Evolutionary conservation across 1,284 basidiomycete genomes (phyloP).

Genomic region (Heimioporus retisporus): DNA sequence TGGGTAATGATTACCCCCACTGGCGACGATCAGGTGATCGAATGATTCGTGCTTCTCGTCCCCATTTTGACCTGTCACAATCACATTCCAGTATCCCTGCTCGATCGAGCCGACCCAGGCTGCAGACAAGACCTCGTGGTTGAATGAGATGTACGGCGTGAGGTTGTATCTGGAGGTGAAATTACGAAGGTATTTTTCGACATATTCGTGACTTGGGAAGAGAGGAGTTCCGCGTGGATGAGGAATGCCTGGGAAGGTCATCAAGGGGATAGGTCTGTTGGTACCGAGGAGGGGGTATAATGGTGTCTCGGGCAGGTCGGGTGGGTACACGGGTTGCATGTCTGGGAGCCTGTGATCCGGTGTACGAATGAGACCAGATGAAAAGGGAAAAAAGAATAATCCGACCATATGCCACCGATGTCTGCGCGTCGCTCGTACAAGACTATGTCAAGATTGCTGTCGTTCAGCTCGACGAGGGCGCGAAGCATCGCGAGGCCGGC

Average conservation of each 20-base stretch:
- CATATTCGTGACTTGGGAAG: slow-evolving; percentile 58
- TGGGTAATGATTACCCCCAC: slow-evolving; percentile 64
- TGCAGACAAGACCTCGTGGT: slow-evolving; percentile 56
- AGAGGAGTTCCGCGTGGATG: slow-evolving; percentile 61
- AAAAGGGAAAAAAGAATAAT: background rate
- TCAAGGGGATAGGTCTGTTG: slow-evolving; percentile 62
- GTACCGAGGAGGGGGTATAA: slow-evolving; percentile 65
- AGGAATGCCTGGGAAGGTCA: slow-evolving; percentile 65
- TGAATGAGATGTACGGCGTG: slow-evolving; percentile 51
- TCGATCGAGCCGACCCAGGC: slow-evolving; percentile 56
- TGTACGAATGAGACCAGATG: background rate
- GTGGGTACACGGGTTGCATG: slow-evolving; percentile 50
- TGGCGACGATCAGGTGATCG: slow-evolving; percentile 65
- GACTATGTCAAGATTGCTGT: slow-evolving; percentile 55
- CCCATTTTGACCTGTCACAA: slow-evolving; percentile 32
- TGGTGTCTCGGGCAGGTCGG: slow-evolving; percentile 62
- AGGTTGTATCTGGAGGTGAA: slow-evolving; percentile 54
- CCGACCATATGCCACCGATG: slow-evolving; percentile 63
- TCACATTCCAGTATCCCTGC: slow-evolving; percentile 57
- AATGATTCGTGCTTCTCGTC: slow-evolving; percentile 39
- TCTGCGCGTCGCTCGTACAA: slow-evolving; percentile 62
- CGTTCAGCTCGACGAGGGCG: slow-evolving; percentile 51
- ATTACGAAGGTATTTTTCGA: slow-evolving; percentile 58
- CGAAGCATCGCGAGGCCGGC: slow-evolving; percentile 64
- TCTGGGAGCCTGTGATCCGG: slow-evolving; percentile 53